A percentile compares a stretch with the other conserved stretches of the same genome.
Evolutionary conservation across 345 rosid species (phyloP).

Genomic region (Anastatica hierochuntica): DNA sequence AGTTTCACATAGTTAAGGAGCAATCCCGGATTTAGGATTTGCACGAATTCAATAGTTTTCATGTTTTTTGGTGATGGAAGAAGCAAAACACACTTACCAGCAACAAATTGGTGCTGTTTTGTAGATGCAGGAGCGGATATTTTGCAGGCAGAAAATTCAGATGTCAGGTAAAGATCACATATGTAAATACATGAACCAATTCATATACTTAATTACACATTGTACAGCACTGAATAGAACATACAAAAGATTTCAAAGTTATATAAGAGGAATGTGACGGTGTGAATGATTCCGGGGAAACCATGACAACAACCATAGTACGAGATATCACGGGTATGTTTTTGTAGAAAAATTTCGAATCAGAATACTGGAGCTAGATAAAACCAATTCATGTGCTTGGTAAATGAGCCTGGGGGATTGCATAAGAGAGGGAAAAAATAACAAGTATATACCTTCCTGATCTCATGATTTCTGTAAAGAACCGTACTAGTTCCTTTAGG

Average conservation of each 20-base stretch:
- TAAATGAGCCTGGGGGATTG: not conserved
- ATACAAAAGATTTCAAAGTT: too few relatives aligned
- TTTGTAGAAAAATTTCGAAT: not conserved
- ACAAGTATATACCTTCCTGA: conserved; percentile 68
- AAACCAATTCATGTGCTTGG: not conserved
- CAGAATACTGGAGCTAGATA: not conserved
- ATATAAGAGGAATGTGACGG: too few relatives aligned
- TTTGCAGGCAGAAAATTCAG: conserved; percentile 25
- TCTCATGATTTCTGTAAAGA: conserved; percentile 86
- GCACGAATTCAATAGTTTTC: not conserved
- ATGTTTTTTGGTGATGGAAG: not conserved
- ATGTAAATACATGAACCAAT: not conserved
- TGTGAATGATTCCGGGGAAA: too few relatives aligned
- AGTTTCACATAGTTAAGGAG: not conserved
- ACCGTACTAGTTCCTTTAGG: conserved; percentile 94
- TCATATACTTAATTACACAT: too few relatives aligned
- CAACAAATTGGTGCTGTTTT: conserved; percentile 90
- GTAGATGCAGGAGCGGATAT: conserved; percentile 15
- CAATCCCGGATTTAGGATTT: not conserved
- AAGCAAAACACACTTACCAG: conserved; percentile 45
- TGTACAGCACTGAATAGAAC: too few relatives aligned
- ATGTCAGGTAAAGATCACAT: conserved; percentile 20
- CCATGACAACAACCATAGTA: too few relatives aligned
- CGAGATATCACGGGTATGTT: not conserved
- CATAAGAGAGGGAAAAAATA: not conserved